Base-by-base conservation (phyloP, 2,329 filamentous ascomycete species). In the Sclerotinia trifoliorum region DNA sequence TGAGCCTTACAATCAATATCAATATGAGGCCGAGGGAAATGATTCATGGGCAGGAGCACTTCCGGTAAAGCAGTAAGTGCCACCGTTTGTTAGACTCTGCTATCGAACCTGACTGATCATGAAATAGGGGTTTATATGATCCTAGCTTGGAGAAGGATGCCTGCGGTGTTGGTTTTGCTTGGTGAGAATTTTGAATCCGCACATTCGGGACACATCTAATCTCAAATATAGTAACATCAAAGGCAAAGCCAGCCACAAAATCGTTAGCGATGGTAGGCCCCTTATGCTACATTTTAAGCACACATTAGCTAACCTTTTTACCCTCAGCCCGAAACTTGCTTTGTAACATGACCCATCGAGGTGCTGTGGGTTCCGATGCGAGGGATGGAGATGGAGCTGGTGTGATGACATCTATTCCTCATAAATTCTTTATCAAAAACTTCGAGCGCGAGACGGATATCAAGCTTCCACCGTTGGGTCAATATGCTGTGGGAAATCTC, bases 281-380 rank as follows among this genome's bases (percentile, higher is more conserved):
- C 46, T 71, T 49, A 65, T 54, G 52, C 55, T 65, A 65, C 55
- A 46, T 60, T 24, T 35, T 21, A 54, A 42, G 26, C 24, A n/a
- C 57, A 51, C 35, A 29, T 55, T 15, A 64, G 69, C 79, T 81
- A 74, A 83, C 78, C 69, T 71, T 54, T 68, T 55, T 8, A 60
- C 17, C 49, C 72, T 44, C 75, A 95, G 92, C 94, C 74, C 91
- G 92, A 74, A 96, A 94, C 81, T 85, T 99, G 71, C 89, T 99
- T 72, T 99, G 95, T 86, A 98, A 99, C 86, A 99, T 99, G 95
- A 98, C 95, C 85, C 95, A 99, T 85, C 91, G 95, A 80, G 95
- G 95, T 85, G 95, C 95, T 72, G 94, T 98, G 76, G 95, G 95
- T 75, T 98, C 95, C 70, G 95, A 99, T 84, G 93, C 93, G 78